Base-by-base conservation (phyloP, 345 rosid species). In the Ailanthus altissimus region DNA sequence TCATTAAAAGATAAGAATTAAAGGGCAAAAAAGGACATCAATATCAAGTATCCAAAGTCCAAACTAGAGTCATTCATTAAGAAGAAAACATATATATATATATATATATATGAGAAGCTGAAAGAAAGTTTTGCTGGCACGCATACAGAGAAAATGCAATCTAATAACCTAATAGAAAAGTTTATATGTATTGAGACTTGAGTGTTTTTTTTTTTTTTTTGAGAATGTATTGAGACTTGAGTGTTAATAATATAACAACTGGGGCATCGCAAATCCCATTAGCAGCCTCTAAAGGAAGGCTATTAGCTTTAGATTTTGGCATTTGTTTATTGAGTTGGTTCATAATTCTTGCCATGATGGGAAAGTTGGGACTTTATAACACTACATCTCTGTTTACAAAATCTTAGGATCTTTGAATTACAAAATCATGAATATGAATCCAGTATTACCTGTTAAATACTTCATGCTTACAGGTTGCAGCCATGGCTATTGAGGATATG, bases 91-190 rank as follows among this genome's bases (percentile, higher is more conserved):
- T n/a, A n/a, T n/a, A n/a, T n/a, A n/a, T n/a, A n/a, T n/a, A n/a
- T n/a, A n/a, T n/a, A n/a, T n/a, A n/a, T n/a, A n/a, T n/a, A n/a
- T n/a, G 43, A 28, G 38, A 2, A 21, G 32, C 16, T 16, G 32
- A 62, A 32, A 32, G 67, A 62, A 14, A 62, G 21, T 14, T 32
- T 62, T 14, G 67, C 67, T 62, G 67, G 67, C 45, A 62, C 20
- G 21, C 21, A 62, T 13, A 62, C 6, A n/a, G n/a, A n/a, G n/a
- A n/a, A n/a, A n/a, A n/a, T n/a, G n/a, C n/a, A n/a, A n/a, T 2
- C 2, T 59, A 59, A 2, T 59, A 59, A 59, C 25, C 36, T 11
- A 59, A 59, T 2, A 15, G 3, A 13, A 28, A 61, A 14, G 20
- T n/a, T n/a, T n/a, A n/a, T n/a, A n/a, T n/a, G n/a, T n/a, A n/a